Percentiles rank a stretch among this genome's conserved stretches.
Conservation (phyloP, 164 flowering plant species). For the Kingdonia uniflora region DNA sequence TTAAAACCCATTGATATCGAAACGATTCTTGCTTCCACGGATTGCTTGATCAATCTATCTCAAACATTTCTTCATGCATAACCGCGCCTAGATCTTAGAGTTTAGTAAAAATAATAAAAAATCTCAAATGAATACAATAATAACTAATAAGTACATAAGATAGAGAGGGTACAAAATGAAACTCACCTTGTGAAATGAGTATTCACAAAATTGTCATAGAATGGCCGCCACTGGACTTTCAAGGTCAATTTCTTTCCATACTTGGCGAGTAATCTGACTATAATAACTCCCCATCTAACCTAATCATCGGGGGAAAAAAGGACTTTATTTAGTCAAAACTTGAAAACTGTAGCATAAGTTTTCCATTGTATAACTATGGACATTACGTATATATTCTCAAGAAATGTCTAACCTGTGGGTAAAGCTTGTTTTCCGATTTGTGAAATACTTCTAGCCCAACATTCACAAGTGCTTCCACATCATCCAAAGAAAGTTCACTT, state of each 20-base stretch:
- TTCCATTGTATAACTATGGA: not conserved
- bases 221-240: conserved; percentile 78
- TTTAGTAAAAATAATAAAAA: not conserved
- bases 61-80: too few species aligned
- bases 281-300: conserved; percentile 93
- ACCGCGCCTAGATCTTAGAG: not conserved
- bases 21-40: too few species aligned
- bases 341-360: not conserved
- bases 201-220: conserved; percentile 66
- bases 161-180: not conserved
- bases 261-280: conserved; percentile 66
- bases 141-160: too few species aligned
- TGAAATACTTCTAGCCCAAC: conserved; percentile 58
- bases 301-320: conserved; percentile 20
- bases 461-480: conserved; percentile 44
- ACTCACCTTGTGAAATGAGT: conserved; percentile 79
- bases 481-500: conserved; percentile 72
- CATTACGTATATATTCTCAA: not conserved
- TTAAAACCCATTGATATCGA: too few species aligned
- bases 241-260: conserved; percentile 63
- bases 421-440: conserved; percentile 50
- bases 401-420: conserved; percentile 57
- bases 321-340: conserved; percentile 3
- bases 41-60: too few species aligned
- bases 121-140: too few species aligned